Conservation (phyloP, 768 basidiomycete genomes). For the Tylopilus plumbeoviolaceoides region DNA sequence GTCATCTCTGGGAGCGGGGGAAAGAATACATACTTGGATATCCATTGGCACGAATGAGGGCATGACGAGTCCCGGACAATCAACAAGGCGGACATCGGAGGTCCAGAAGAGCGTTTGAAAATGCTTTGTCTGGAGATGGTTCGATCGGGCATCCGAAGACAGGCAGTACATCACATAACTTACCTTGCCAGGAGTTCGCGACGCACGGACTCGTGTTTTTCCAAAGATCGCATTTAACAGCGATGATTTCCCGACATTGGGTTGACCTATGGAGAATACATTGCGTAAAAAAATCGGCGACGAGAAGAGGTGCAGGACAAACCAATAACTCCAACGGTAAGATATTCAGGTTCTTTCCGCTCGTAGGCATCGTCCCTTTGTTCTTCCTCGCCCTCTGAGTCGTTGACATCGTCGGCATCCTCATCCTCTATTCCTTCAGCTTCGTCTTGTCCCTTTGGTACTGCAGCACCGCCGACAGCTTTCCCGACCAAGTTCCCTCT, state of each 20-base stretch:
- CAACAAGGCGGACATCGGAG: constrained; percentile 79
- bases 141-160: background rate
- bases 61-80: constrained; percentile 94
- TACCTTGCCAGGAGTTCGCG: constrained; percentile 85
- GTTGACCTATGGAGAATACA: constrained; percentile 56
- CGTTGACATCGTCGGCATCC: constrained; percentile 21
- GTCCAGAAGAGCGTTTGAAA: constrained; percentile 94
- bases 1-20: background rate
- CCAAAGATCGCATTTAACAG: constrained; percentile 91
- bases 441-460: constrained; percentile 25
- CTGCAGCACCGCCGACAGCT: constrained; percentile 40
- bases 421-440: constrained; percentile 9
- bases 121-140: constrained; percentile 71
- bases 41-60: constrained; percentile 82
- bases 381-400: constrained; percentile 16
- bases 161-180: background rate
- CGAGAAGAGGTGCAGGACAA: background rate
- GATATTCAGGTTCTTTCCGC: constrained; percentile 46
- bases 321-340: constrained; percentile 86
- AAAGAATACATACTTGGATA: constrained; percentile 52
- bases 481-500: constrained; percentile 42
- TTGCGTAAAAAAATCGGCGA: background rate
- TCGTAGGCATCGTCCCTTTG: constrained; percentile 10
- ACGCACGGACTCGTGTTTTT: constrained; percentile 69
- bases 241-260: constrained; percentile 94